Evolutionary conservation across 2,329 filamentous ascomycete species (phyloP).

Genomic region (Phoma sp.): DNA sequence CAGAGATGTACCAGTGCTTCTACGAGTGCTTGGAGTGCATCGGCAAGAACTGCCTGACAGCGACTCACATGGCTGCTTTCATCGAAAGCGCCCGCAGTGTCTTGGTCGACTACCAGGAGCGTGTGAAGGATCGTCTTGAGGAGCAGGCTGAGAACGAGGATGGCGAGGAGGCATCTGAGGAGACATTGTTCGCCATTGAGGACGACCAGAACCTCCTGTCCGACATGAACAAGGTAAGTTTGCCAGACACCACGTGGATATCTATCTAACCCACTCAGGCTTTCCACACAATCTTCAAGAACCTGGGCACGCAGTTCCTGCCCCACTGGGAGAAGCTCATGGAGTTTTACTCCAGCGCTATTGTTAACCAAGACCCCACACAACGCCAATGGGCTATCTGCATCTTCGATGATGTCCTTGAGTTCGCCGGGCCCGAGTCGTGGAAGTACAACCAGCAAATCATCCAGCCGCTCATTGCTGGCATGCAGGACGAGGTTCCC

Average conservation of each 20-base stretch:
- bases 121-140: constrained; percentile 82
- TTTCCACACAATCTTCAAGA: constrained; percentile 98
- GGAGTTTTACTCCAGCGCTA: constrained; percentile 84
- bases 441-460: constrained; percentile 88
- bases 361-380: constrained; percentile 81
- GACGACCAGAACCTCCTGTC: constrained; percentile 96
- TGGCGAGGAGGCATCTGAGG: constrained; percentile 87
- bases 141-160: constrained; percentile 86
- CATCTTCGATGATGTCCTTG: constrained; percentile 97
- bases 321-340: constrained; percentile 87
- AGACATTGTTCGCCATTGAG: constrained; percentile 88
- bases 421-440: constrained; percentile 91
- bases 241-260: no score
- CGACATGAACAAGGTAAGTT: constrained; percentile 90
- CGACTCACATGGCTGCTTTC: constrained; percentile 83
- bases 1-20: constrained; percentile 99
- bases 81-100: constrained; percentile 86
- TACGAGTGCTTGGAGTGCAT: constrained; percentile 97
- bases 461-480: constrained; percentile 82
- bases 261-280: constrained; percentile 98
- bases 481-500: constrained; percentile 83
- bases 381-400: constrained; percentile 99
- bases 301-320: constrained; percentile 85
- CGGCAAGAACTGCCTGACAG: constrained; percentile 80
- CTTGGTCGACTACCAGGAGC: constrained; percentile 89